Evolutionary conservation across 139 green algal species (phyloP), one percentile per base, ranked within the genome.

Genomic region (Chlamydomonas sphaeroides): DNA sequence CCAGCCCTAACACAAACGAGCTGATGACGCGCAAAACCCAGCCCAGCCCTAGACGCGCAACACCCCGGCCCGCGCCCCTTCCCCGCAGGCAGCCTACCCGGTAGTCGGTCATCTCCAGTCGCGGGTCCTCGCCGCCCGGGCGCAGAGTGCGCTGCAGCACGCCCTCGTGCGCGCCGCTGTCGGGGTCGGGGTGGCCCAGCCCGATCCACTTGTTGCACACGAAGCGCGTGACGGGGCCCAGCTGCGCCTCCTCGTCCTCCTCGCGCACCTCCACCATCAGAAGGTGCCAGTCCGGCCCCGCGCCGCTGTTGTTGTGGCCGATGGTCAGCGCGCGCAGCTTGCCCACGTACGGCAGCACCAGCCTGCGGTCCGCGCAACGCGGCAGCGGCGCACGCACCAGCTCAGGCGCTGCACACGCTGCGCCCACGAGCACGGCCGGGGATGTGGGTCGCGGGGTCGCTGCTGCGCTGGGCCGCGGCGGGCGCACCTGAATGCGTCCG

Each of bases 301-400:
- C 56, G 28, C 84, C 83, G 32, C 48, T 87, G 72, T 88, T 87
- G 83, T 95, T 89, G 82, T 96, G 91, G 1, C 89, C 89, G 30
- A 97, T 88, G 0, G 79, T 85, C 67, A 97, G 78, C 45, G 80
- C 75, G 6, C 84, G 72, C 41, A 95, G 41, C 42, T 74, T 38
- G 15, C 93, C 93, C 42, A 96, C 85, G 59, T 85, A 32, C 1
- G 91, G 86, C 65, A 94, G 80, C 49, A 90, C 51, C 62, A 95
- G 82, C 83, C 88, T 93, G 86, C 2, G 49, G 21, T 56, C 18
- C 49, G 49, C 2, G n/a, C n/a, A n/a, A n/a, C n/a, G n/a, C n/a
- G n/a, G n/a, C n/a, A n/a, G n/a, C n/a, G n/a, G n/a, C n/a, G n/a
- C n/a, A n/a, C n/a, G n/a, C n/a, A n/a, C n/a, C n/a, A n/a, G n/a